Percentiles rank a stretch among this genome's conserved stretches.
Evolutionary conservation across 208 protist species (phyloP).

Genomic region (Crithidia fasciculata): DNA sequence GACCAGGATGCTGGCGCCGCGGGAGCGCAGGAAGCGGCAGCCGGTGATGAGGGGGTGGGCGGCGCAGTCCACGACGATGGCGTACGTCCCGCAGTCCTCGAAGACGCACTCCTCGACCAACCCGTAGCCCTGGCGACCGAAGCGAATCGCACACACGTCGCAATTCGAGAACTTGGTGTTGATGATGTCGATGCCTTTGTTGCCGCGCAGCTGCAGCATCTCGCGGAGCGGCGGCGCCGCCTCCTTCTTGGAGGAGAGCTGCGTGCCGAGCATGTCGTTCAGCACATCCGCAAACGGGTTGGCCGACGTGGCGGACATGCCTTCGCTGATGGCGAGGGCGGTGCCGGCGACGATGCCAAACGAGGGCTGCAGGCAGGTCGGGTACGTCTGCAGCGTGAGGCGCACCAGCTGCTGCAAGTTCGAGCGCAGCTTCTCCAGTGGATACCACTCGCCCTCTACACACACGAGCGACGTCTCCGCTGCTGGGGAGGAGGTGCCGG

Average conservation of each 20-base stretch:
- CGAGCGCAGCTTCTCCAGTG: constrained; percentile 12
- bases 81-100: constrained; percentile 68
- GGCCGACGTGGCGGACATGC: not conserved
- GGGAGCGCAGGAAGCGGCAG: constrained; percentile 73
- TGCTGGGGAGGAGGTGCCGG: not conserved
- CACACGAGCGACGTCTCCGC: constrained; percentile 14
- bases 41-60: constrained; percentile 84
- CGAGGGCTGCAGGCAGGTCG: constrained; percentile 44
- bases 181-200: constrained; percentile 72
- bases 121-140: constrained; percentile 74
- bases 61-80: constrained; percentile 73
- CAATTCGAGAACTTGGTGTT: constrained; percentile 82
- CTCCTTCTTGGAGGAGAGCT: constrained; percentile 23
- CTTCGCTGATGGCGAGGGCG: constrained; percentile 6
- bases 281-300: constrained; percentile 47
- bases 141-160: constrained; percentile 75
- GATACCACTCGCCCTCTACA: constrained; percentile 28
- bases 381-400: constrained; percentile 43
- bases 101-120: constrained; percentile 85
- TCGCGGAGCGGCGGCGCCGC: constrained; percentile 13
- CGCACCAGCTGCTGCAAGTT: constrained; percentile 30
- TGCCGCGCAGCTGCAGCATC: constrained; percentile 70
- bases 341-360: constrained; percentile 36
- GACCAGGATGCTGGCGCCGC: constrained; percentile 65
- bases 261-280: constrained; percentile 34